phyloP scores from a whole-genome alignment of 2,329 filamentous ascomycete species.

The Balansia obtecta region DNA sequence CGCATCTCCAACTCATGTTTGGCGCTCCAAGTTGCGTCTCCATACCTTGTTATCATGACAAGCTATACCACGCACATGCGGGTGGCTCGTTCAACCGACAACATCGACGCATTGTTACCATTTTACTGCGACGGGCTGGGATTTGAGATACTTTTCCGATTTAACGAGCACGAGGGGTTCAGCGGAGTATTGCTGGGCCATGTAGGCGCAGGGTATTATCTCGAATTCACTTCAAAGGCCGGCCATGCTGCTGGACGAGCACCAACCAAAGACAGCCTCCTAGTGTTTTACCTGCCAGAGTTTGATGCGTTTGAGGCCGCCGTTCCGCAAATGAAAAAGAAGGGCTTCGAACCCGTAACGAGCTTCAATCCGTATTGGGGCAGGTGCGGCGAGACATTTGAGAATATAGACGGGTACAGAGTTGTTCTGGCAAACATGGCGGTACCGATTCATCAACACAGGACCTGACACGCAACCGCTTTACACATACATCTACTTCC shows the following conservation, averaged over 20 bases:
- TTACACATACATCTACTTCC: too few relatives aligned
- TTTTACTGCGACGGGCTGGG: slow-evolving; percentile 31
- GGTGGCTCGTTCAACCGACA: slow-evolving; percentile 28
- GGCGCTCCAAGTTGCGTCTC: too few relatives aligned
- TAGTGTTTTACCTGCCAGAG: slow-evolving; percentile 30
- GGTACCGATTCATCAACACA: background rate
- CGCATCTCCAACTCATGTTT: too few relatives aligned
- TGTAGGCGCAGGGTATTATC: slow-evolving; percentile 24
- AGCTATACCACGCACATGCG: slow-evolving; percentile 20
- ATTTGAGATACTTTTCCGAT: slow-evolving; percentile 22
- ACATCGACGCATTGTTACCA: slow-evolving; percentile 23
- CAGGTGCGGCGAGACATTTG: slow-evolving; percentile 28
- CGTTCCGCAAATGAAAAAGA: slow-evolving; percentile 20
- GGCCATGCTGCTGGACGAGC: slow-evolving; percentile 22
- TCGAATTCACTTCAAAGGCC: slow-evolving; percentile 27
- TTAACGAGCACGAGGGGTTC: slow-evolving; percentile 25
- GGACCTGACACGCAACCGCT: background rate
- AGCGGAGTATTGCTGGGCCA: slow-evolving; percentile 30
- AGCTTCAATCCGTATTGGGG: slow-evolving; percentile 34
- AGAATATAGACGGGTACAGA: slow-evolving; percentile 32
- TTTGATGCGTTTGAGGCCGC: slow-evolving; percentile 15
- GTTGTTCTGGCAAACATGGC: slow-evolving; percentile 25
- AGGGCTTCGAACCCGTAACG: slow-evolving; percentile 22
- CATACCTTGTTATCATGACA: slow-evolving; percentile 4
- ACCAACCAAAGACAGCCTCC: slow-evolving; percentile 30